Base-by-base conservation (phyloP, 345 rosid genomes). In the Ricinus communis region DNA sequence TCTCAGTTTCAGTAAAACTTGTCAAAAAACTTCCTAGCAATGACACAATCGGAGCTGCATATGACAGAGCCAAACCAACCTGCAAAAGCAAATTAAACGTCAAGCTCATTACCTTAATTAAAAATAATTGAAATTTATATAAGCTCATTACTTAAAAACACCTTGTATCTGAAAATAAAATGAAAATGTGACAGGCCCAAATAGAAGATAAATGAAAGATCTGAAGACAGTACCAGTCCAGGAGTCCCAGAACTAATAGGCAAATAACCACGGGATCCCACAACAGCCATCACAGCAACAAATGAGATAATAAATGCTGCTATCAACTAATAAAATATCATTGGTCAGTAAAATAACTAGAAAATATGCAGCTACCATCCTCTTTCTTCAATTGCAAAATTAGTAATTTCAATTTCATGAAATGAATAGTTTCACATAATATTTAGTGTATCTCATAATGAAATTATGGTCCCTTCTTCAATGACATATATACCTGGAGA, bases 61-160 rank as follows among this genome's bases (percentile, higher is more conserved):
- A 93, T 41, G 97, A 91, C 70, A 93, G 95, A 18, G 96, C 96
- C 85, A 91, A 85, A 66, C 97, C 98, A 50, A 89, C 96, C 97
- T 91, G 87, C 62, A 76, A 68, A 65, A 41, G 74, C 65, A 60
- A 27, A 61, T 6, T 21, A 27, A 36, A 62, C 14, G 9, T 51
- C 63, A 24, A 62, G 18, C 2, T 25, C 1, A 5, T 25, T 28
- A 54, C 6, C 43, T 50, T 19, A 56, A 49, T 54, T 47, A 24
- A 53, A 30, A 57, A 27, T 65, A 30, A 54, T 41, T 30, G 58
- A 14, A 2, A 16, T 25, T 45, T 19, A 28, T 58, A 54, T 10
- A 4, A 53, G n/a, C n/a, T n/a, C n/a, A n/a, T n/a, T 9, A 5
- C 19, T 16, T 46, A 24, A 27, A 22, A 46, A 6, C 13, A 69